Evolutionary conservation across 2,329 filamentous ascomycete species (phyloP).

Genomic region (Exophiala alcalophila): DNA sequence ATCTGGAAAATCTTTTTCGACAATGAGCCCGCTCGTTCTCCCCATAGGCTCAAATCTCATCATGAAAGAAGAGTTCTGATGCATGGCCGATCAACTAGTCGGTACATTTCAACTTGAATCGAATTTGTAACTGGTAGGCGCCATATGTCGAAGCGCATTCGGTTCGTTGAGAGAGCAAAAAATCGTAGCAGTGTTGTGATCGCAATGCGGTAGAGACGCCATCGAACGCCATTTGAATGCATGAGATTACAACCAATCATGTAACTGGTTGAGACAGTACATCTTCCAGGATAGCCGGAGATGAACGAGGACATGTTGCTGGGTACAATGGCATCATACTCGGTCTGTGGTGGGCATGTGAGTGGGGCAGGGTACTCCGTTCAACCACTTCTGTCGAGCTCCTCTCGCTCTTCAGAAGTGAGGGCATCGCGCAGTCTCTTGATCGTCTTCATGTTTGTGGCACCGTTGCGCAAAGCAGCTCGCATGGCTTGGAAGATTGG

Average conservation of each 20-base stretch:
- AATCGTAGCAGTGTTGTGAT: conserved; percentile 6
- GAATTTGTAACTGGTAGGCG: background rate
- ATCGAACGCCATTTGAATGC: conserved; percentile 3
- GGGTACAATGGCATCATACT: conserved; percentile 9
- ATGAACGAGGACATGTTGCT: conserved; percentile 15
- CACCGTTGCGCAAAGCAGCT: conserved; percentile 53
- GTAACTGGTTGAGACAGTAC: conserved; percentile 9
- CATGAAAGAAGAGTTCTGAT: background rate
- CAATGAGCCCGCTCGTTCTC: background rate
- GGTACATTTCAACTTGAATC: background rate
- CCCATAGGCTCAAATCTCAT: background rate
- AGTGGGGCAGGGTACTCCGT: background rate
- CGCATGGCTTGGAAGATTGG: conserved; percentile 53
- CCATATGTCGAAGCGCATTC: conserved; percentile 2
- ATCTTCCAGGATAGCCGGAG: conserved; percentile 10
- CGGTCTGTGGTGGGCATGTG: background rate
- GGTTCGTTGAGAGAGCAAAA: conserved; percentile 2
- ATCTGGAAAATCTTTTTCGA: background rate
- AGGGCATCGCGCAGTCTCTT: conserved; percentile 55
- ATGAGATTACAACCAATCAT: conserved; percentile 6
- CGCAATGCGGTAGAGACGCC: conserved; percentile 5
- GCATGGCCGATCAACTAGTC: conserved; percentile 1
- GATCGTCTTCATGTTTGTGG: conserved; percentile 55
- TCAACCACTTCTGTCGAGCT: conserved; percentile 39
- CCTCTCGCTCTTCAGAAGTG: conserved; percentile 50